phyloP scores from a whole-genome alignment of 2,329 filamentous ascomycete genomes.

The Kalaharituber pfeilii region DNA sequence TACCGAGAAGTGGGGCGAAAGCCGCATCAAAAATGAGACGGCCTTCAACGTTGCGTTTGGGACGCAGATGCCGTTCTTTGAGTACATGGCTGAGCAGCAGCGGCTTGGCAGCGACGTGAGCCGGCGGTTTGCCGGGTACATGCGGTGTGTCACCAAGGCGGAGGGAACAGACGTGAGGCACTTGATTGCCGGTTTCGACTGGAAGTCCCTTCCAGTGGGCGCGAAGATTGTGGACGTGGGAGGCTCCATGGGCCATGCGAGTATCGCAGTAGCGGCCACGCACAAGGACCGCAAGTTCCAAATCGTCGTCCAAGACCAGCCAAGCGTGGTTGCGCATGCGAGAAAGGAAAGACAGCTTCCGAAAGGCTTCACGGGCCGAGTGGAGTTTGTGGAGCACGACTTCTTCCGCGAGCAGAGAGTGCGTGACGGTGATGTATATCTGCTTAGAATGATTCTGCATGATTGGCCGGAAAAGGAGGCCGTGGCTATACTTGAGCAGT shows the following conservation, averaged over 20 bases:
- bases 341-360: too few relatives aligned
- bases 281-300: constrained; percentile 37
- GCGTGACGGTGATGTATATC: constrained; percentile 40
- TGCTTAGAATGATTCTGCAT: constrained; percentile 44
- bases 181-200: constrained; percentile 39
- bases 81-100: too few relatives aligned
- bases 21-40: constrained; percentile 20
- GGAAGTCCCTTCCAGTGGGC: constrained; percentile 29
- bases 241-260: constrained; percentile 41
- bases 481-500: constrained; percentile 33
- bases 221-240: constrained; percentile 43
- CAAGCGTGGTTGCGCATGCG: constrained; percentile 1
- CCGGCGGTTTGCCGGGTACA: constrained; percentile 37
- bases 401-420: constrained; percentile 42
- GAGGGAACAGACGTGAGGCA: constrained; percentile 40
- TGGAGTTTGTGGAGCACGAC: constrained; percentile 33
- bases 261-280: constrained; percentile 35
- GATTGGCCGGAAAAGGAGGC: constrained; percentile 42
- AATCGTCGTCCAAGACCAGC: constrained; percentile 38
- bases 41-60: constrained; percentile 24
- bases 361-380: too few relatives aligned
- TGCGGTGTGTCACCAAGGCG: constrained; percentile 38
- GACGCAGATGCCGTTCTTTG: constrained; percentile 25
- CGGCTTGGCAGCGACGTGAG: constrained; percentile 25
- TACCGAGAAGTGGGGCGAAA: constrained; percentile 22